Evolutionary conservation across 192 early-diverging fungal genomes (phyloP).

Genomic region (Coemansia sp.): DNA sequence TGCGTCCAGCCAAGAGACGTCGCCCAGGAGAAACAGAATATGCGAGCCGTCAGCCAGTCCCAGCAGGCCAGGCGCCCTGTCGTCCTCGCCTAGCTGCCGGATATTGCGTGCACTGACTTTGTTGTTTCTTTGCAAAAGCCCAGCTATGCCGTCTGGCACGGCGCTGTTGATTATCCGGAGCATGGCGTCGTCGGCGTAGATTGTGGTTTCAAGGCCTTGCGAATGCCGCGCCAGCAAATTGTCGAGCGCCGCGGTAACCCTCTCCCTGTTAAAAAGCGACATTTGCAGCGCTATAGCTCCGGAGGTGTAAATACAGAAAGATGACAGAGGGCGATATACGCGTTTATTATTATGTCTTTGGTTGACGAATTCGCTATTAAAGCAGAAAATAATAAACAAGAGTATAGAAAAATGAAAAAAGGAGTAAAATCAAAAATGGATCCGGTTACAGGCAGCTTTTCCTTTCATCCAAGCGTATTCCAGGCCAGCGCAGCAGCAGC

Average conservation of each 20-base stretch:
- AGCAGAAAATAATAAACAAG: too few relatives aligned
- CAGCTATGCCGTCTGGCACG: slow-evolving; percentile 16
- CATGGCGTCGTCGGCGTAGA: slow-evolving; percentile 36
- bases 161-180: slow-evolving; percentile 31
- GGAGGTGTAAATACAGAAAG: too few relatives aligned
- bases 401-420: slow-evolving; percentile 2
- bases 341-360: too few relatives aligned
- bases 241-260: slow-evolving; percentile 7
- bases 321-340: too few relatives aligned
- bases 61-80: slow-evolving; percentile 5
- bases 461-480: not conserved
- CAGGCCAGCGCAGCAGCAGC: not conserved
- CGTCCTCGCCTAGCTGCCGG: slow-evolving; percentile 13
- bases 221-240: slow-evolving; percentile 20
- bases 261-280: slow-evolving; percentile 6
- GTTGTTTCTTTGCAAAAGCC: slow-evolving; percentile 14
- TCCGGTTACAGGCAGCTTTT: not conserved
- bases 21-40: slow-evolving; percentile 32
- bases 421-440: not conserved
- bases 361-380: too few relatives aligned
- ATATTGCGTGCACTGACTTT: slow-evolving; percentile 19
- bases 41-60: slow-evolving; percentile 29
- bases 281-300: too few relatives aligned
- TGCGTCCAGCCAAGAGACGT: slow-evolving; percentile 23
- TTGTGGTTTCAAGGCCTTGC: slow-evolving; percentile 37